Percentiles rank a stretch among this genome's conserved stretches.
Evolutionary conservation across 2,329 filamentous ascomycete genomes (phyloP).

Genomic region (Talaromyces sp.): DNA sequence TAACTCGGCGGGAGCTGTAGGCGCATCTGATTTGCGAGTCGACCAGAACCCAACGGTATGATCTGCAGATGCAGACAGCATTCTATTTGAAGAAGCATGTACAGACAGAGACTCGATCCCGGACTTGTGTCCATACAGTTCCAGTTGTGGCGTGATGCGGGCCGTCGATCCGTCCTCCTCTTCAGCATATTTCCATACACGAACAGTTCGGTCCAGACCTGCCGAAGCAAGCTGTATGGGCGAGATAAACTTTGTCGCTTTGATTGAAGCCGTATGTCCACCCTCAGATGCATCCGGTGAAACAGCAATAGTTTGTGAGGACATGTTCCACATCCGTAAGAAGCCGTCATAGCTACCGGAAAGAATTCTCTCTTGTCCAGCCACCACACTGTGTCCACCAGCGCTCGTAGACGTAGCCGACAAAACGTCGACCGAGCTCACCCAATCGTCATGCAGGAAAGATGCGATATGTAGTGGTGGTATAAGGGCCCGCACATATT

Average conservation of each 20-base stretch:
- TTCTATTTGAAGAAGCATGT: slow-evolving; percentile 67
- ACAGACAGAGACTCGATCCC: slow-evolving; percentile 71
- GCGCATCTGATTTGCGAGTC: slow-evolving; percentile 69
- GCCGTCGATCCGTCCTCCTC: slow-evolving; percentile 57
- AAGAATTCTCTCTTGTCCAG: slow-evolving; percentile 68
- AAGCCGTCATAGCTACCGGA: slow-evolving; percentile 92
- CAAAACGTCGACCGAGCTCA: slow-evolving; percentile 78
- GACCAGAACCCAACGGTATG: slow-evolving; percentile 86
- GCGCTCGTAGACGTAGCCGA: slow-evolving; percentile 56
- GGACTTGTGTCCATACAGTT: slow-evolving; percentile 77
- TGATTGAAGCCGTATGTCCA: slow-evolving; percentile 72
- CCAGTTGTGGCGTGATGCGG: slow-evolving; percentile 67
- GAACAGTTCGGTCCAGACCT: slow-evolving; percentile 77
- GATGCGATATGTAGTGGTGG: slow-evolving; percentile 85
- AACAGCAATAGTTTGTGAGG: slow-evolving; percentile 76
- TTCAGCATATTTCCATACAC: slow-evolving; percentile 85
- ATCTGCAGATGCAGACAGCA: slow-evolving; percentile 83
- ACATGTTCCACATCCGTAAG: slow-evolving; percentile 82
- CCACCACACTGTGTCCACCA: slow-evolving; percentile 46
- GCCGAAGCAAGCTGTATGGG: slow-evolving; percentile 75
- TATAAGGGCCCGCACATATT: slow-evolving; percentile 88
- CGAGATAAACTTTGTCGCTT: slow-evolving; percentile 78
- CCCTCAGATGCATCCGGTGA: slow-evolving; percentile 64
- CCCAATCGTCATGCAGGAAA: slow-evolving; percentile 98
- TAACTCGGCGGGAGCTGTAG: slow-evolving; percentile 65